phyloP scores from a whole-genome alignment of 1,284 basidiomycete species.

The Macrocystidia cucumis region DNA sequence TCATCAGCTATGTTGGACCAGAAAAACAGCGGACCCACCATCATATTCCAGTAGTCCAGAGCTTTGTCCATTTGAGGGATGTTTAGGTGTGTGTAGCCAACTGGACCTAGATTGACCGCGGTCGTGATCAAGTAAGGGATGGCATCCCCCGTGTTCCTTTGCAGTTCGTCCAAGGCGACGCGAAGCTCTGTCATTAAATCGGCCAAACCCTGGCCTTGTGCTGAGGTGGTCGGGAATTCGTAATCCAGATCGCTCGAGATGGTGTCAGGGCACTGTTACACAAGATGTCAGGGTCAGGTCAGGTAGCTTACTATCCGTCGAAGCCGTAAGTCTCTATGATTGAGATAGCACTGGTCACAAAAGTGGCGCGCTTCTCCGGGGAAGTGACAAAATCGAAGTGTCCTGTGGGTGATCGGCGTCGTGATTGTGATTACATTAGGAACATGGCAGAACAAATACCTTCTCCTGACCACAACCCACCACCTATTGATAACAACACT shows the following conservation, averaged over 20 bases:
- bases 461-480: slow-evolving; percentile 63
- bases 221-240: slow-evolving; percentile 48
- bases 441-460: slow-evolving; percentile 25
- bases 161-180: slow-evolving; percentile 43
- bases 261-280: slow-evolving; percentile 2
- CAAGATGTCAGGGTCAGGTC: slow-evolving; percentile 1
- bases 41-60: slow-evolving; percentile 86
- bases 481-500: slow-evolving; percentile 73
- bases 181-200: slow-evolving; percentile 51
- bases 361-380: slow-evolving; percentile 50
- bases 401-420: slow-evolving; percentile 18
- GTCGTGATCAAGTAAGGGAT: slow-evolving; percentile 53
- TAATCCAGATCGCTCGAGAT: slow-evolving; percentile 57
- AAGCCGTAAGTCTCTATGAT: slow-evolving; percentile 84
- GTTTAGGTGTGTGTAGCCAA: slow-evolving; percentile 59
- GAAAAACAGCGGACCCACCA: slow-evolving; percentile 46
- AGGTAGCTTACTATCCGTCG: slow-evolving; percentile 70
- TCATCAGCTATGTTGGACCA: slow-evolving; percentile 3
- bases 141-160: slow-evolving; percentile 47
- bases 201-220: slow-evolving; percentile 51
- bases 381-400: slow-evolving; percentile 60
- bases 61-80: slow-evolving; percentile 70
- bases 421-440: background rate
- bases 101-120: slow-evolving; percentile 56
- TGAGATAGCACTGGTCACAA: slow-evolving; percentile 65